phyloP scores from a whole-genome alignment of 2,329 filamentous ascomycete species.

The Cercospora sp. region DNA sequence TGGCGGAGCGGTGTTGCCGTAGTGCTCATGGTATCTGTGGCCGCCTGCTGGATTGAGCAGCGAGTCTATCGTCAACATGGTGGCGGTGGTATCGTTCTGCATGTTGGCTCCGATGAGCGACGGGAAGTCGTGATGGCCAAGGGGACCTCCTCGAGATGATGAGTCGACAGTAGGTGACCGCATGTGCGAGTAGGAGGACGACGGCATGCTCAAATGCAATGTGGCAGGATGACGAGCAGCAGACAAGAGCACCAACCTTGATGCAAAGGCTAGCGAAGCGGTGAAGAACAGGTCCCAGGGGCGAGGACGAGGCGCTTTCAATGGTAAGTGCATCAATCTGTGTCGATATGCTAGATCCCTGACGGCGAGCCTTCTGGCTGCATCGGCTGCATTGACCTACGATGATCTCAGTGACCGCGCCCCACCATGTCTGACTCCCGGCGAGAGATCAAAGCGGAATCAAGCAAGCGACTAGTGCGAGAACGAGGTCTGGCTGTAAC shows the following conservation, averaged over 20 bases:
- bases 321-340: conserved; percentile 26
- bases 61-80: conserved; percentile 44
- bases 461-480: conserved; percentile 19
- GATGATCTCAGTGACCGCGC: conserved; percentile 18
- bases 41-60: conserved; percentile 42
- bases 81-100: conserved; percentile 22
- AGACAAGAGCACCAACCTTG: conserved; percentile 7
- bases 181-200: conserved; percentile 23
- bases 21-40: conserved; percentile 23
- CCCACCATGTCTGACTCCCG: conserved; percentile 30
- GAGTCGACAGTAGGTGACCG: conserved; percentile 27
- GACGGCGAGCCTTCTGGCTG: conserved; percentile 16
- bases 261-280: conserved; percentile 20
- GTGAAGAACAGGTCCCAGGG: conserved; percentile 25
- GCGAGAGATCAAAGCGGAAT: conserved; percentile 22
- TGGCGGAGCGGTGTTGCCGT: conserved; percentile 25
- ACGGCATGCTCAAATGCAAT: conserved; percentile 24
- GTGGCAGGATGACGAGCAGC: conserved; percentile 11
- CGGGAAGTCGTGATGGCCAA: conserved; percentile 5
- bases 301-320: conserved; percentile 30
- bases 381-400: conserved; percentile 25
- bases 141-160: conserved; percentile 19
- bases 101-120: conserved; percentile 5
- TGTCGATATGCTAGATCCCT: conserved; percentile 22
- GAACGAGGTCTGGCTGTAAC: conserved; percentile 7